Base-by-base conservation (phyloP, 306 rosid species). In the Trifolium fragiferum region DNA sequence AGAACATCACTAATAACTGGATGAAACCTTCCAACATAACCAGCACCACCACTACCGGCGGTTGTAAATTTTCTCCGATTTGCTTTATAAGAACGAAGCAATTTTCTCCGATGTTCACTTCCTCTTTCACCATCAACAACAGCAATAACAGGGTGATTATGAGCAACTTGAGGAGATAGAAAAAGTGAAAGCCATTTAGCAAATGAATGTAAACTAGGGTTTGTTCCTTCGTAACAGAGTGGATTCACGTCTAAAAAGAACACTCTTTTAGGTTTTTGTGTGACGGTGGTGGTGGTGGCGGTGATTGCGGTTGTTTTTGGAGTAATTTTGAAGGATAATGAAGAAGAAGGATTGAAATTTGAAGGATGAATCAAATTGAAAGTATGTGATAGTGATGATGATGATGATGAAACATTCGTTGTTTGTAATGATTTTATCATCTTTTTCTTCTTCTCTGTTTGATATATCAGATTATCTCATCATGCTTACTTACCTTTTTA, bases 241-340 rank as follows among this genome's bases (percentile, higher is more conserved):
- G 97, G 95, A 80, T 87, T 91, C 3, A 93, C 98, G 46, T 93
- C 98, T 55, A 93, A 82, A 49, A 93, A 89, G 80, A 91, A 93
- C 10, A 88, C 91, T 83, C 93, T 82, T 70, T 79, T 85, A 7
- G 5, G 15, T 59, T 59, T 23, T 5, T 12, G 35, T 4, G 62
- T 57, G 8, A 5, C 15, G 62, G 32, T 21, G 15, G 32, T 11
- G 14, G 15, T 50, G 20, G 21, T 19, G 18, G 57, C 1, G 3
- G 40, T 37, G 40, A 49, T 8, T 49, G 62, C 1, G 12, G n/a
- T 21, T 21, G 16, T 5, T 21, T 2, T 57, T 57, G n/a, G 63
- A 57, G 35, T 21, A 0, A 13, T 23, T 15, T 23, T 57, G 35
- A 57, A 57, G 9, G 63, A 57, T 7, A 57, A 0, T 57, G 37